A percentile compares a stretch with the other conserved stretches of the same genome.
Conservation (phyloP, 192 early-diverging fungal species). For the Linnemannia exigua region DNA sequence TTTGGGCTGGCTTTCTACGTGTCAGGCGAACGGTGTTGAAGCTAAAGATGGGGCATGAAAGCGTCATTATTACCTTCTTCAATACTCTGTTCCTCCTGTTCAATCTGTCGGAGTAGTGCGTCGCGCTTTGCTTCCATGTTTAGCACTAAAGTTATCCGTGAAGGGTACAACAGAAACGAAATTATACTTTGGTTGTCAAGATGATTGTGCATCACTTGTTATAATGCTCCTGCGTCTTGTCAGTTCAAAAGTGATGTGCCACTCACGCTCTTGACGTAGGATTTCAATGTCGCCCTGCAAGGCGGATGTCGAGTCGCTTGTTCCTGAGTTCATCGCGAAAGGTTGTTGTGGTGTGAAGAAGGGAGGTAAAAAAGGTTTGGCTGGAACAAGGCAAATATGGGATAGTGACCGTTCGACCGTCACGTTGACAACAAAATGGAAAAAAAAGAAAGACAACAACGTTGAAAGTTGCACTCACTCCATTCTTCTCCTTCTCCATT, state of each 20-base stretch:
- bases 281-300: slow-evolving; percentile 43
- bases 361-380: neutral
- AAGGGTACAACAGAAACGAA: neutral
- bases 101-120: slow-evolving; percentile 26
- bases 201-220: neutral
- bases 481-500: neutral
- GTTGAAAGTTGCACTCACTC: no score
- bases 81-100: slow-evolving; percentile 30
- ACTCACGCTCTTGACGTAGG: slow-evolving; percentile 37
- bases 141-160: slow-evolving; percentile 14
- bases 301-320: slow-evolving; percentile 13
- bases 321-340: neutral
- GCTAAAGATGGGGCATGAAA: neutral
- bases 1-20: no score
- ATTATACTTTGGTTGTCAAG: neutral
- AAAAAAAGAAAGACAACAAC: neutral
- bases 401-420: neutral
- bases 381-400: neutral
- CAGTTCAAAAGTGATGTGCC: neutral
- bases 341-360: neutral
- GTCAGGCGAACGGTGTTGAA: neutral
- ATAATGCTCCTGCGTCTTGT: neutral
- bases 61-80: slow-evolving; percentile 16
- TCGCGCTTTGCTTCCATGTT: slow-evolving; percentile 32
- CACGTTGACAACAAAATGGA: neutral